Percentiles rank a stretch among this genome's conserved stretches.
phyloP scores from a whole-genome alignment of 2,329 filamentous ascomycete species.

The Monosporascus sp. region DNA sequence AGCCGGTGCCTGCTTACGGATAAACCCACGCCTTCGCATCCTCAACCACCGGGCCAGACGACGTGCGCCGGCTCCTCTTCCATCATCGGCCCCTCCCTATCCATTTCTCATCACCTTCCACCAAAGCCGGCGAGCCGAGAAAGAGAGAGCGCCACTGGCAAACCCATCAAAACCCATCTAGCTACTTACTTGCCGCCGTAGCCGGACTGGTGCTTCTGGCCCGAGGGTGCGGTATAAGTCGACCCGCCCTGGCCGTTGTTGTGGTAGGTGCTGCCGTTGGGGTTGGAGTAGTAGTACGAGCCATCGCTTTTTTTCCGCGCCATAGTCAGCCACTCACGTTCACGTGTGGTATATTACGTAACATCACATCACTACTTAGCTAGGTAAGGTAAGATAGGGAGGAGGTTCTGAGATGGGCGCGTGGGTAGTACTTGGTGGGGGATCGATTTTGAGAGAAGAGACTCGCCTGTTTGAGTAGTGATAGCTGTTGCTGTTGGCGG shows the following conservation, averaged over 20 bases:
- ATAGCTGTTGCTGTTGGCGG: constrained; percentile 53
- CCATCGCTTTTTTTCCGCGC: constrained; percentile 40
- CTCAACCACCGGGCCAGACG: no score
- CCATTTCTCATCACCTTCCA: no score
- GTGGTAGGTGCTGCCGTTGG: constrained; percentile 64
- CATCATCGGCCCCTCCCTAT: no score
- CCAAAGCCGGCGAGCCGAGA: no score
- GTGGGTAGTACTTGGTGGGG: neutral
- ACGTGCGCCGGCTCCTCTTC: no score
- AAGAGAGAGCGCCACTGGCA: no score
- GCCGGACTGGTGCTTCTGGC: constrained; percentile 24
- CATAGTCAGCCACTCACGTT: neutral
- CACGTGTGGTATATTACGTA: neutral
- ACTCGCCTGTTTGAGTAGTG: constrained; percentile 62
- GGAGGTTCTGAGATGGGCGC: no score
- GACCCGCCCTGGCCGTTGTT: constrained; percentile 54
- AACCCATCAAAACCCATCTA: no score
- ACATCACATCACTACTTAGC: no score
- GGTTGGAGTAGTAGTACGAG: constrained; percentile 70
- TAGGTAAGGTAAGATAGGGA: no score
- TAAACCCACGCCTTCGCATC: no score
- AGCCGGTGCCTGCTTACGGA: no score
- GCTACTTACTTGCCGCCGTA: constrained; percentile 6
- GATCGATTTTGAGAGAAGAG: neutral
- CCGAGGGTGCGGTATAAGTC: constrained; percentile 55